Base-by-base conservation (phyloP, 2,329 filamentous ascomycete genomes). In the Myriosclerotinia duriaeana region DNA sequence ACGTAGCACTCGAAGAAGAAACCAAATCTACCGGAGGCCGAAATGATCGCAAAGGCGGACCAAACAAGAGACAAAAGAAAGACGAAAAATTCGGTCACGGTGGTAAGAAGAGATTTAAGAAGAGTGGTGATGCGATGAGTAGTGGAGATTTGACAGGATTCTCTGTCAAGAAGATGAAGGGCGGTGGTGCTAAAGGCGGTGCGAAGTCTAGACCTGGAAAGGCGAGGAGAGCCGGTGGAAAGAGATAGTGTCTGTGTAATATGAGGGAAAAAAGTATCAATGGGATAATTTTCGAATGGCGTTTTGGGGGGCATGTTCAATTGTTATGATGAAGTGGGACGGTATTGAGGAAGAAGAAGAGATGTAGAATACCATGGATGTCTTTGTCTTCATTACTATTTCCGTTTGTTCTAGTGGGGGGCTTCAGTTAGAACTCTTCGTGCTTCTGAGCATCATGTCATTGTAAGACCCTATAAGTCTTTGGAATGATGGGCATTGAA, bases 61-160 rank as follows among this genome's bases (percentile, higher is more conserved):
- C 81, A 36, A 90, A 88, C 76, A 98, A 98, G 83, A 89, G 95
- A 68, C 86, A 90, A 77, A 97, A 96, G 87, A 97, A 96, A 83
- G 89, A 99, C 77, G 85, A 91, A 71, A 97, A 97, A 81, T 98
- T 89, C 78, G 95, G 95, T 34, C 97, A 94, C 76, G 95, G 95
- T 68, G 95, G 95, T 73, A 97, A 97, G 87, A 99, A 99, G 85
- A 85, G 90, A 65, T 88, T 93, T 77, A 80, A 84, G 66, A 99
- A 99, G 86, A 97, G 93, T 69, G 92, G 92, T 72, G 93, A 97
- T 79, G 93, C 93, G 59, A 77, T 85, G 69, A 96, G 91, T 71
- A 93, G 88, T 56, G 89, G 87, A 69, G 95, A 99, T 78, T 80
- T 96, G 72, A 87, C 87, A 69, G 87, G 86, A 1, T 98, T 96